phyloP scores from a whole-genome alignment of 1,284 basidiomycete species.

The Xerocomus minutiporus region DNA sequence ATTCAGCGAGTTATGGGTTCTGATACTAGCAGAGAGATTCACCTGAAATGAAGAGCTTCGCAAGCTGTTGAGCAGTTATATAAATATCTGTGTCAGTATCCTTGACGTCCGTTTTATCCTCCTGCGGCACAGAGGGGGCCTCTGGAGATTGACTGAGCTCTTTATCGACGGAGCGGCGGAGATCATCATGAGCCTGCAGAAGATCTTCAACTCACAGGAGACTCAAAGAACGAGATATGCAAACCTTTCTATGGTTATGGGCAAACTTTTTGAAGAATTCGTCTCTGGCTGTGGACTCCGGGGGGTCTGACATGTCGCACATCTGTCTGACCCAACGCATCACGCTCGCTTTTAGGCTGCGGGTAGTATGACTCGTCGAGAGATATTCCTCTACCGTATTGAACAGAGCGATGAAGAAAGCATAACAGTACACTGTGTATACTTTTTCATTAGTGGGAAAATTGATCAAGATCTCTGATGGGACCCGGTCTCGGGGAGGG shows the following conservation, averaged over 20 bases:
- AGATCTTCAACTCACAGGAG: background rate
- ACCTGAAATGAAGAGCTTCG: background rate
- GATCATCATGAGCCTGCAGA: background rate
- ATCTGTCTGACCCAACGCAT: background rate
- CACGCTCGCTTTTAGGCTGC: background rate
- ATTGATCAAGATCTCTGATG: constrained; percentile 8
- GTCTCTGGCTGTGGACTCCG: background rate
- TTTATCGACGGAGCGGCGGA: background rate
- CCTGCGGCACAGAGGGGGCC: background rate
- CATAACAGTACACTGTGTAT: background rate
- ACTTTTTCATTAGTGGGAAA: background rate
- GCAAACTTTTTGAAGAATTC: background rate
- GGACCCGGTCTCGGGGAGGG: constrained; percentile 5
- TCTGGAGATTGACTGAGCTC: background rate
- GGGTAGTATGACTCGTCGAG: background rate
- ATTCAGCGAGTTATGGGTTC: background rate
- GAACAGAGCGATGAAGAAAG: constrained; percentile 16
- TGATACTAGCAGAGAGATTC: background rate
- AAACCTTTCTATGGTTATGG: background rate
- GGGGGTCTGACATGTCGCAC: background rate
- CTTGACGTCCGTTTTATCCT: background rate
- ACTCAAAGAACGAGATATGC: background rate
- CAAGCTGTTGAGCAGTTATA: background rate
- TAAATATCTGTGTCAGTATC: background rate
- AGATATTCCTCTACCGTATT: constrained; percentile 3